Evolutionary conservation across 1,284 basidiomycete genomes (phyloP).

Genomic region (Trametes pubescens): DNA sequence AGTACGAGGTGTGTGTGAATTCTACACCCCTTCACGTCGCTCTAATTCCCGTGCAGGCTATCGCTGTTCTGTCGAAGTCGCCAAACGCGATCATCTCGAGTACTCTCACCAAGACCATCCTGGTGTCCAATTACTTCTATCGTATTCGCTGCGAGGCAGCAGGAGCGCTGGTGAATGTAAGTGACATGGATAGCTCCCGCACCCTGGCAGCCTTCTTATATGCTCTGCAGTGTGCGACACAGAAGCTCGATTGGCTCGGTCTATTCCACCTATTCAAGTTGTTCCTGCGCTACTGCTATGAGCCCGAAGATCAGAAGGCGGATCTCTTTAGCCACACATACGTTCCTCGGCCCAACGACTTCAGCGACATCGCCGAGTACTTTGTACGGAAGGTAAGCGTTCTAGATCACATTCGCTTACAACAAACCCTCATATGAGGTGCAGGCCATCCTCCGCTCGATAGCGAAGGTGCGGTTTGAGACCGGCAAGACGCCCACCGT

Average conservation of each 20-base stretch:
- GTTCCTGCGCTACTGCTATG: constrained; percentile 93
- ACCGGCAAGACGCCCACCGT: constrained; percentile 88
- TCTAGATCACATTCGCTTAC: not conserved
- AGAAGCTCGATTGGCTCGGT: constrained; percentile 85
- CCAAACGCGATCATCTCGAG: constrained; percentile 93
- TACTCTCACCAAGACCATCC: constrained; percentile 90
- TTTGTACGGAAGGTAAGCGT: constrained; percentile 87
- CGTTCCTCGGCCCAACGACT: constrained; percentile 94
- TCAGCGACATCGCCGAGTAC: constrained; percentile 91
- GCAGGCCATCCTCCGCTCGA: constrained; percentile 81
- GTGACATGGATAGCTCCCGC: constrained; percentile 42
- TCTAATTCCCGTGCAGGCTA: constrained; percentile 63
- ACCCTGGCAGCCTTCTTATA: not conserved
- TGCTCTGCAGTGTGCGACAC: constrained; percentile 77
- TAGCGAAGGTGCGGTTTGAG: constrained; percentile 87
- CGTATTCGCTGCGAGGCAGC: constrained; percentile 98
- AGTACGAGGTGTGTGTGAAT: constrained; percentile 81
- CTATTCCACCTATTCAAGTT: constrained; percentile 97
- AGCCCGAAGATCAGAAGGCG: constrained; percentile 78
- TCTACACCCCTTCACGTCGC: too few relatives aligned
- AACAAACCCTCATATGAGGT: constrained; percentile 9
- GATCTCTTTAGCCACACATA: constrained; percentile 87
- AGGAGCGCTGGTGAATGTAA: constrained; percentile 82
- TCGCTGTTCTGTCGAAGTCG: constrained; percentile 83
- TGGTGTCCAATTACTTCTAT: constrained; percentile 97